Base-by-base conservation (phyloP, 768 basidiomycete species). In the Chalciporus sphaerocephalus region DNA sequence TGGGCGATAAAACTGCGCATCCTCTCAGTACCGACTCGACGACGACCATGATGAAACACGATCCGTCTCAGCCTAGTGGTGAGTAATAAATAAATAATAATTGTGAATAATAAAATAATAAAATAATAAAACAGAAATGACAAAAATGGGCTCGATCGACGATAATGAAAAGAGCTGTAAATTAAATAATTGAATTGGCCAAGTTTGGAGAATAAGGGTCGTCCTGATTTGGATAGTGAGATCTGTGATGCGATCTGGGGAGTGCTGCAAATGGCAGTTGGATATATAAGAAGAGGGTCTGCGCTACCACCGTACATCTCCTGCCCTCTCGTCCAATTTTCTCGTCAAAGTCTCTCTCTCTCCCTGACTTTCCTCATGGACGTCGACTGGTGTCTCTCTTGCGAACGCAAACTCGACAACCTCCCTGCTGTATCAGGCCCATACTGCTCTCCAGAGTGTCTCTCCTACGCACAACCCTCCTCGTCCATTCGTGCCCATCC, bases 331-430 rank as follows among this genome's bases (percentile, higher is more conserved):
- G 44, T 46, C 46, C 43, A 37, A 17, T 18, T 52, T 61, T 44
- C 38, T 47, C 20, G 27, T 44, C 27, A 36, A 32, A 41, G 35
- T 32, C 24, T 22, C 42, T 18, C 25, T 50, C 40, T 18, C 38
- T 46, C 15, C 20, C 16, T 34, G 21, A 7, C 17, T 5, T 32
- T 18, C 17, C 3, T 32, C 55, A 79, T 83, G 75, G 83, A 85
- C 65, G 74, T 76, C 53, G 78, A 85, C 69, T 85, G 81, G 81
- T 88, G 85, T 61, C 70, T 87, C 53, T 70, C 72, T 44, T 88
- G 85, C 71, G 72, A 74, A 53, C 72, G 74, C 52, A 76, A 73
- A 53, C 64, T 82, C 51, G 51, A 58, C n/a, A 47, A 44, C 43
- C 43, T 43, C 38, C 46, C 50, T 38, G 57, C 76, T 22, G 60